These are phyloP conservation scores for Wallacemonas collosoma DNA, from an alignment of 208 protist species.

Conservation along the genomic window DNA sequence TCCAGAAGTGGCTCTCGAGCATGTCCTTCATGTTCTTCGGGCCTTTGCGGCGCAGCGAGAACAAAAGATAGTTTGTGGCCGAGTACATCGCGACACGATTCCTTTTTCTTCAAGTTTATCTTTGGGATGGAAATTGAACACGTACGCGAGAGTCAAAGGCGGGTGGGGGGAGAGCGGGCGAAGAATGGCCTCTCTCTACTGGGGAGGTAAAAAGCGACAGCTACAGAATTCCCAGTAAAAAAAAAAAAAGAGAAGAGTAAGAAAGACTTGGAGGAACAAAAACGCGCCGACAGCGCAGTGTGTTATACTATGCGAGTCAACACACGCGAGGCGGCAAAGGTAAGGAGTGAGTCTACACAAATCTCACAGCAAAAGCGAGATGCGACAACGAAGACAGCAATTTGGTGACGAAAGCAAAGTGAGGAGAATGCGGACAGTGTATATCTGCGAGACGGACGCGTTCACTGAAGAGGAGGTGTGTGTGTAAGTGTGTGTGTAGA, in stretches of 20 bases:
- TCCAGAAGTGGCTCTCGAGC: conserved; percentile 86
- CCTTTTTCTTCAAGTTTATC: conserved; percentile 13
- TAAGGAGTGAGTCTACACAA: too few species aligned
- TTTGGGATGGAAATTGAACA: background rate
- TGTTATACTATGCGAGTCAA: too few species aligned
- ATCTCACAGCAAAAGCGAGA: too few species aligned
- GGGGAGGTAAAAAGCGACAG: too few species aligned
- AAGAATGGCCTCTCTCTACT: background rate
- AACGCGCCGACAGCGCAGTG: background rate
- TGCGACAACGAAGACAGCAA: too few species aligned
- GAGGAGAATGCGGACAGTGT: background rate
- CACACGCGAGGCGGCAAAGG: too few species aligned
- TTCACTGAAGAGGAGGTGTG: background rate
- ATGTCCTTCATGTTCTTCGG: conserved; percentile 44
- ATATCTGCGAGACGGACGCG: background rate
- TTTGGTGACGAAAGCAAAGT: background rate
- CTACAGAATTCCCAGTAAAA: background rate
- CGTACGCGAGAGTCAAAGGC: too few species aligned
- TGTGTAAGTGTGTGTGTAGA: background rate
- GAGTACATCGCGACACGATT: conserved; percentile 9
- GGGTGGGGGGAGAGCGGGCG: too few species aligned
- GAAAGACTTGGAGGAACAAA: conserved; percentile 7
- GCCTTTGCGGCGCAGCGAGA: conserved; percentile 16
- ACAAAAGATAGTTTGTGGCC: conserved; percentile 26
- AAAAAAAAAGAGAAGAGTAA: conserved; percentile 48